A percentile compares a stretch with the other conserved stretches of the same genome.
Conservation (phyloP, 306 rosid genomes). For the Hylodesmum podocarpum region DNA sequence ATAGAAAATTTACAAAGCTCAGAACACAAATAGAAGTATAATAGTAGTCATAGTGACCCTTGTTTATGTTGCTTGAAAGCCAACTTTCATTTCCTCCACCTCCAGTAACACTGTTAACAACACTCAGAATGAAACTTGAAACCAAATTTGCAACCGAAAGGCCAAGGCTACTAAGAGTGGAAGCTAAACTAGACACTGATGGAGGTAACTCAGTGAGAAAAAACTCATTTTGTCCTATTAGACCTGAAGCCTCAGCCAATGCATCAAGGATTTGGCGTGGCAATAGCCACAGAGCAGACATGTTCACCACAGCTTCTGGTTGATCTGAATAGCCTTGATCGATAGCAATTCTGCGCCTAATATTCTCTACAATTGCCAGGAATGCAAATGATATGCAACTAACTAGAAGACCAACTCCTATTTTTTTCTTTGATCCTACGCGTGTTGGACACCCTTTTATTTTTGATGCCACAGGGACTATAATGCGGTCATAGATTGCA, state of each 20-base stretch:
- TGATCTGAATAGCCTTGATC: conserved; percentile 25
- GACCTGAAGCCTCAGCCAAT: neutral
- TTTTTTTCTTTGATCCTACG: conserved; percentile 18
- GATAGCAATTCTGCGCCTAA: conserved; percentile 20
- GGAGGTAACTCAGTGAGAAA: conserved; percentile 21
- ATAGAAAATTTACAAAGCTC: conserved; percentile 19
- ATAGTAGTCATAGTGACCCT: conserved; percentile 39
- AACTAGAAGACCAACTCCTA: conserved; percentile 8
- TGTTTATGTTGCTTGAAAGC: conserved; percentile 39
- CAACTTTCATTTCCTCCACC: conserved; percentile 21
- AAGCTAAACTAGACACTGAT: conserved; percentile 30
- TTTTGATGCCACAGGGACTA: conserved; percentile 21
- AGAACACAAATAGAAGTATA: conserved; percentile 16
- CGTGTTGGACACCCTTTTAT: neutral
- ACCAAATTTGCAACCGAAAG: conserved; percentile 17
- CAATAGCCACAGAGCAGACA: conserved; percentile 34
- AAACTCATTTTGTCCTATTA: conserved; percentile 21
- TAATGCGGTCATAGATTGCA: conserved; percentile 19
- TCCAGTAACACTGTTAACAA: conserved; percentile 27
- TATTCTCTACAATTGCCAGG: conserved; percentile 22
- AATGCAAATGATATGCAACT: conserved; percentile 17
- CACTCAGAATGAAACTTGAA: conserved; percentile 25
- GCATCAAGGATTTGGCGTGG: conserved; percentile 26
- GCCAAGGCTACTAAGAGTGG: conserved; percentile 26
- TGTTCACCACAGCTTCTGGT: conserved; percentile 33